phyloP scores from a whole-genome alignment of 2,329 filamentous ascomycete species.

The Colletotrichum musicola region DNA sequence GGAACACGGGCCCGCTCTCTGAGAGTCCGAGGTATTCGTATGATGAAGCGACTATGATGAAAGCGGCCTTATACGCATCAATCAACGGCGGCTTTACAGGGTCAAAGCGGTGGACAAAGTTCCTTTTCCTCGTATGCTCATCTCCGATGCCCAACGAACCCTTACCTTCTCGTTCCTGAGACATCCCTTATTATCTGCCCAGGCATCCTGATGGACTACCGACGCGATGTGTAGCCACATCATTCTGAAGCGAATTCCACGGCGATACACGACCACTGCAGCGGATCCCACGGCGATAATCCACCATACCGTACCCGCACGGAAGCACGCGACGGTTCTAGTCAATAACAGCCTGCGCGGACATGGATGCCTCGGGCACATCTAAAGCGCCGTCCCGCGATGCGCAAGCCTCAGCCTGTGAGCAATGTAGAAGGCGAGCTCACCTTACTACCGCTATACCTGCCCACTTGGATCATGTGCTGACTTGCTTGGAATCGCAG shows the following conservation, averaged over 20 bases:
- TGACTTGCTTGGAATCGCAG: not conserved
- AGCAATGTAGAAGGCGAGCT: constrained; percentile 5
- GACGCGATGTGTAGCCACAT: too few relatives aligned
- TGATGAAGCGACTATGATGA: not conserved
- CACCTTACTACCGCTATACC: not conserved
- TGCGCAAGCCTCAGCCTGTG: not conserved
- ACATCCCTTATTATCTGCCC: too few relatives aligned
- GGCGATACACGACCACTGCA: too few relatives aligned
- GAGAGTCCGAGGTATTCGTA: not conserved
- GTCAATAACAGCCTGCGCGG: too few relatives aligned
- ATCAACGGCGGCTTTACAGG: not conserved
- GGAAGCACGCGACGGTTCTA: too few relatives aligned
- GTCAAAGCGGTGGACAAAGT: not conserved
- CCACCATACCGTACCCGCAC: too few relatives aligned
- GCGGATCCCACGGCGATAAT: too few relatives aligned
- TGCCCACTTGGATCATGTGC: not conserved
- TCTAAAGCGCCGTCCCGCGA: not conserved
- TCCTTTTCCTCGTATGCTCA: not conserved
- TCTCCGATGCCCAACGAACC: not conserved
- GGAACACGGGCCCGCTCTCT: not conserved
- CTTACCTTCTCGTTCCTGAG: too few relatives aligned
- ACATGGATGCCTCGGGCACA: not conserved
- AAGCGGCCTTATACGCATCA: not conserved
- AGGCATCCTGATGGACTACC: too few relatives aligned
- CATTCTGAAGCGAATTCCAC: too few relatives aligned